Evolutionary conservation across 306 rosid genomes (phyloP).

Genomic region (Vigna nakashimae): DNA sequence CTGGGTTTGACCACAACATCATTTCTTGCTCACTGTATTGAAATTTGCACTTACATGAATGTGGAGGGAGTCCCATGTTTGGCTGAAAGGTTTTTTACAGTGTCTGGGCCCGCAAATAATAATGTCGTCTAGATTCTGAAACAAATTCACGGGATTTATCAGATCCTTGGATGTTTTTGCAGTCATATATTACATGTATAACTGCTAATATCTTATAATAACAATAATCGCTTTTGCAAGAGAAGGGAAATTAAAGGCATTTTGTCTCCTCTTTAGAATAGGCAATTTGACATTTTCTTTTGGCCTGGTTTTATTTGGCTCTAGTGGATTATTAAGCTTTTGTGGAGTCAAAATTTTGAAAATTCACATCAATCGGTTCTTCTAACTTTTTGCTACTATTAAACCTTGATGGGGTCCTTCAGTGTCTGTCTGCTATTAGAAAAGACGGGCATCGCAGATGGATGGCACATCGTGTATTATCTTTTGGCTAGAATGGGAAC

Average conservation of each 20-base stretch:
- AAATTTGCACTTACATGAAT: conserved; percentile 33
- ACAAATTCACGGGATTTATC: conserved; percentile 51
- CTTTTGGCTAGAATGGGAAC: conserved; percentile 4
- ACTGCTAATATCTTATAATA: too few relatives aligned
- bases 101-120: conserved; percentile 22
- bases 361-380: conserved; percentile 7
- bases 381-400: background rate
- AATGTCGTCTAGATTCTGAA: conserved; percentile 43
- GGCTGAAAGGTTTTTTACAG: conserved; percentile 41
- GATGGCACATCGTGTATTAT: background rate
- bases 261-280: conserved; percentile 23
- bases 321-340: conserved; percentile 10
- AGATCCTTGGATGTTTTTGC: conserved; percentile 31
- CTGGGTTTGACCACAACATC: conserved; percentile 69
- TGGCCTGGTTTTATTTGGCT: conserved; percentile 31
- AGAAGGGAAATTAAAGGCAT: background rate
- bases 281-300: conserved; percentile 1
- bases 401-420: conserved; percentile 27
- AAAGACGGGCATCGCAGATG: background rate
- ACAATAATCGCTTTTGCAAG: conserved; percentile 4
- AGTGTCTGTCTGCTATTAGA: conserved; percentile 9
- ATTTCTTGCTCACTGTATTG: background rate
- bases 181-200: background rate
- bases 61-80: conserved; percentile 30
- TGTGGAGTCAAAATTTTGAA: background rate